Evolutionary conservation across 345 rosid genomes (phyloP), one percentile per base, ranked within the genome.

Genomic region (Combretum micranthum): DNA sequence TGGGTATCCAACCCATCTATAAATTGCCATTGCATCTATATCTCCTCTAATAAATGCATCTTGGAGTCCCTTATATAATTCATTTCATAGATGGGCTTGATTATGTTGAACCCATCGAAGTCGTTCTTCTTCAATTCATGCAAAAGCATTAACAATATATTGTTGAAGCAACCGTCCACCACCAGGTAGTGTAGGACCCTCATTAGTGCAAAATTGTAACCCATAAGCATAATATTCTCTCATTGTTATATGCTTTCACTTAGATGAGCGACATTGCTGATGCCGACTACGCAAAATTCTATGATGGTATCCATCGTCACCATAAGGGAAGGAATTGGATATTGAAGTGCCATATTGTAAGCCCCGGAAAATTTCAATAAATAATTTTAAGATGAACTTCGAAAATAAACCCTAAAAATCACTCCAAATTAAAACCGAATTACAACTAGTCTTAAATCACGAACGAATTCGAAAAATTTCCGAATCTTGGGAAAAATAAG

Each of bases 1-100:
- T 6, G 65, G 61, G 21, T 60, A 60, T 1, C 61, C 50, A 2
- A 11, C 60, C 51, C 56, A 47, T 4, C 56, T 19, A 23, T 47
- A 67, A 12, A 67, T 60, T 2, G 61, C 52, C 70, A 53, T 66
- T 18, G 61, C 70, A 49, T 66, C 56, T 22, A 42, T 13, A 26
- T 63, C 67, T 2, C 61, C 55, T 17, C n/a, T 39, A 2, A 2
- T 7, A 15, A 63, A 10, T 1, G 55, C 61, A 55, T 63, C 67
- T 1, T 12, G 26, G 3, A 63, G 2, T 12, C 46, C 47, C 3
- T 5, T 2, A 4, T 25, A 63, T 1, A 63, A 6, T 1, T 64
- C 61, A 13, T 17, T 16, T 19, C 43, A 12, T 10, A 56, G 15
- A 3, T 44, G 9, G 4, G 13, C 15, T 10, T 63, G 60, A 18